Base-by-base conservation (phyloP, 2,329 filamentous ascomycete species). In the Monilinia fructigena region DNA sequence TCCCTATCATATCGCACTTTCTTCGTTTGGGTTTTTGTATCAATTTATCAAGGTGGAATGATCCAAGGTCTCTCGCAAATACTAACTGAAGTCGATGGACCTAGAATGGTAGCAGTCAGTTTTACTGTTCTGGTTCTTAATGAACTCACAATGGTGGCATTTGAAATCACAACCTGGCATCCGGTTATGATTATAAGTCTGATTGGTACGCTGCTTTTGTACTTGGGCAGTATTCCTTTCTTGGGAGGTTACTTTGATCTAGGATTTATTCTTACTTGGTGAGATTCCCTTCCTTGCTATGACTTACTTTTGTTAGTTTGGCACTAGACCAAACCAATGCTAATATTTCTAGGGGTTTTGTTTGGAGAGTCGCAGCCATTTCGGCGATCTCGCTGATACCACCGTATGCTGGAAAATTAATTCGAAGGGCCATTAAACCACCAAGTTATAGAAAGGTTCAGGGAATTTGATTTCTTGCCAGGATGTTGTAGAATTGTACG, bases 101-200 rank as follows among this genome's bases (percentile, higher is more conserved):
- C 84, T 16, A 82, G 81, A 68, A 96, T 99, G 89, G 91, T 98
- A 65, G 87, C 91, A 31, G 91, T 99, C 55, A 93, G 89, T 67
- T 99, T 97, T 76, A 96, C 94, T 0, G 92, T 93, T 0, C 85
- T 99, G 2, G 88, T 99, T 6, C 81, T 98, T 69, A 99, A 98
- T 77, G 95, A 99, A 77, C 85, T 99, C 68, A 85, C 96, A 73
- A 99, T 99, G 96, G 95, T 98, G 2, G 94, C 93, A 4, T 92
- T 96, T 67, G 91, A 97, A 76, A 91, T 99, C 73, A 97, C 92
- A 4, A 99, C 95, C 0, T 99, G 95, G 95, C 95, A 98, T 78
- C 90, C 90, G 50, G 83, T 94, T 69, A 98, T 98, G 93, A 89
- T 96, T 65, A 80, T 91, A 62, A 89, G 85, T 71, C 90, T 98